Conservation (phyloP, 1,139 yeast genomes). For the Yamadazyma oceani region DNA sequence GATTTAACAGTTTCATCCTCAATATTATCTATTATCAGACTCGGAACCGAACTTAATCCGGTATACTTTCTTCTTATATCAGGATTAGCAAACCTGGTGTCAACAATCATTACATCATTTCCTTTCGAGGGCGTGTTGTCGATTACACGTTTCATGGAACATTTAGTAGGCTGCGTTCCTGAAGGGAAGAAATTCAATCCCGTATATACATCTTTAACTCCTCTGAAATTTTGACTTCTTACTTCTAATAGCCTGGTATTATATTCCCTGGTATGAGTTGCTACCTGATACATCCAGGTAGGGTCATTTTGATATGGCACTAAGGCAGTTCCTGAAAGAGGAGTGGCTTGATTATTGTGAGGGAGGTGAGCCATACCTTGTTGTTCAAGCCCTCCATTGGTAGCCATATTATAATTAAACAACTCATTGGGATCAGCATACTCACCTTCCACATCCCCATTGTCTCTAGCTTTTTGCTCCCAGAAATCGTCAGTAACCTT, state of each 20-base stretch:
- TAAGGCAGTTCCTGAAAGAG: constrained; percentile 40
- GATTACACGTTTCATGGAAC: constrained; percentile 24
- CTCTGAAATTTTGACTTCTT: constrained; percentile 58
- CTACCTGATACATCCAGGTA: constrained; percentile 87
- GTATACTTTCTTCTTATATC: constrained; percentile 50
- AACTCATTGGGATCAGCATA: constrained; percentile 73
- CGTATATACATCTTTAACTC: constrained; percentile 78
- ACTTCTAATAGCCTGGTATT: constrained; percentile 63
- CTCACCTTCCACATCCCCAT: constrained; percentile 78
- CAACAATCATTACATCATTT: constrained; percentile 26
- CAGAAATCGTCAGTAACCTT: constrained; percentile 88
- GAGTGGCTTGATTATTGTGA: constrained; percentile 25
- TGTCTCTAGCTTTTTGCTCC: constrained; percentile 67
- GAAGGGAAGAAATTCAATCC: constrained; percentile 72
- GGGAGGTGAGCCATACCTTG: constrained; percentile 3
- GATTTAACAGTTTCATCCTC: constrained; percentile 52
- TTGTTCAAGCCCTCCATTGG: constrained; percentile 21
- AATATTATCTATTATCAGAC: constrained; percentile 55
- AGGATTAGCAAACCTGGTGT: constrained; percentile 51
- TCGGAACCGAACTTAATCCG: constrained; percentile 62
- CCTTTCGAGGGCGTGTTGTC: constrained; percentile 7
- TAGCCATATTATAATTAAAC: constrained; percentile 22
- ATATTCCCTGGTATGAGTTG: constrained; percentile 68
- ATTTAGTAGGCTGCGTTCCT: constrained; percentile 68
- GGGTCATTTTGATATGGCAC: constrained; percentile 58